Evolutionary conservation across 495 filamentous ascomycete species (phyloP).

Genomic region (Hamigera avellanea): DNA sequence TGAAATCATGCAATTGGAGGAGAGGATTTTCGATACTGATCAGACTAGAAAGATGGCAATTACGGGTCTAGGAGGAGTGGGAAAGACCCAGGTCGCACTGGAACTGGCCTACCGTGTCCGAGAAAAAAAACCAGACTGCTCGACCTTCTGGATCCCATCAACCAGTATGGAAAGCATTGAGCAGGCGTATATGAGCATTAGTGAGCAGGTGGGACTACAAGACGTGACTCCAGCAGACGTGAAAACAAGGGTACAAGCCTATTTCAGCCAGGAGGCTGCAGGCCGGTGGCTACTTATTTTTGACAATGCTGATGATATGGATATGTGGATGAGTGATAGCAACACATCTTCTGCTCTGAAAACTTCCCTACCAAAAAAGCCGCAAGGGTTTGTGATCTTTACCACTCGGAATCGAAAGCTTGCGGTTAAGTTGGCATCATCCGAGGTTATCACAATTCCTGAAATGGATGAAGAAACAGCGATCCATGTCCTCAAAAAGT

Average conservation of each 20-base stretch:
- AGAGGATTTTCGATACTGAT: slow-evolving; percentile 6
- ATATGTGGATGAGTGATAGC: slow-evolving; percentile 7
- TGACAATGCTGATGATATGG: slow-evolving; percentile 24
- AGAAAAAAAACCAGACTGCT: slow-evolving; percentile 22
- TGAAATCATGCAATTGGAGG: slow-evolving; percentile 11
- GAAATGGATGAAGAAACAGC: slow-evolving; percentile 10
- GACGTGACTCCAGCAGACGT: slow-evolving; percentile 9
- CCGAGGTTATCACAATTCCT: slow-evolving; percentile 11
- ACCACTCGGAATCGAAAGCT: slow-evolving; percentile 20
- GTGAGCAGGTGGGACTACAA: slow-evolving; percentile 10
- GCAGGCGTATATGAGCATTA: slow-evolving; percentile 30
- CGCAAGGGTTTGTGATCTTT: slow-evolving; percentile 20
- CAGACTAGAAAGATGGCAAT: slow-evolving; percentile 16
- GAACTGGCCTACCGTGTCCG: slow-evolving; percentile 31
- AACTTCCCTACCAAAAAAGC: slow-evolving; percentile 27
- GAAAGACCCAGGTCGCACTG: slow-evolving; percentile 42
- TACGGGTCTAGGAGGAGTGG: slow-evolving; percentile 33
- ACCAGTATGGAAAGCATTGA: slow-evolving; percentile 26
- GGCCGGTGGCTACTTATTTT: slow-evolving; percentile 25
- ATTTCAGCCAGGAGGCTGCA: slow-evolving; percentile 11
- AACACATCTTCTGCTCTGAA: slow-evolving; percentile 5
- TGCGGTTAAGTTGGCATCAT: slow-evolving; percentile 7
- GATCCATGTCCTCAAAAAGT: slow-evolving; percentile 5
- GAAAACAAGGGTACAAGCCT: slow-evolving; percentile 12
- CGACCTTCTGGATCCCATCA: slow-evolving; percentile 38